Percentiles rank a stretch among this genome's conserved stretches.
These are phyloP conservation scores for Cyclanthera cordifolia DNA, from an alignment of 306 rosid genomes.

Conservation along the genomic window DNA sequence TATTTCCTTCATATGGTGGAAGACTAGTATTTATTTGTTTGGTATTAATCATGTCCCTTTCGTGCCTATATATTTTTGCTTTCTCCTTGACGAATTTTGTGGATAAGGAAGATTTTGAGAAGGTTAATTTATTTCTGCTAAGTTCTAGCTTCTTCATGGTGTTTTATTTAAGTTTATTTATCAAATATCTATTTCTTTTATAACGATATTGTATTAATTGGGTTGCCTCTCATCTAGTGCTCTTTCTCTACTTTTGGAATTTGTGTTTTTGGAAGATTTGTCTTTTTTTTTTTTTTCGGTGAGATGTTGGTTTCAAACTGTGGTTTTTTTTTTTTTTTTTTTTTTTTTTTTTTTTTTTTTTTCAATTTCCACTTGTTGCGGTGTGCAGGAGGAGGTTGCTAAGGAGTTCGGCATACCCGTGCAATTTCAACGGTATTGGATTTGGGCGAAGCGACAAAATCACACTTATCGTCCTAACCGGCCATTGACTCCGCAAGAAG, in stretches of 20 bases:
- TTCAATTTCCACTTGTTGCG: constrained; percentile 17
- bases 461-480: constrained; percentile 78
- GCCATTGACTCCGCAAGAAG: constrained; percentile 60
- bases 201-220: neutral
- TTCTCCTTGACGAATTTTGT: constrained; percentile 3
- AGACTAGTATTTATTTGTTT: neutral
- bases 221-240: neutral
- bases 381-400: constrained; percentile 74
- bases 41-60: neutral
- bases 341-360: neutral
- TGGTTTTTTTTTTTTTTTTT: too few species aligned
- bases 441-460: constrained; percentile 94
- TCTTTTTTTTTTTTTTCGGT: neutral
- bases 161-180: neutral
- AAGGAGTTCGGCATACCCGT: constrained; percentile 72
- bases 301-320: neutral
- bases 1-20: neutral
- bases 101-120: neutral
- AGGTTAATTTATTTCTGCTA: neutral
- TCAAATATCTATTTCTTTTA: neutral
- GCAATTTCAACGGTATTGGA: constrained; percentile 73
- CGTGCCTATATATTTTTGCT: neutral
- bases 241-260: neutral
- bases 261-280: neutral
- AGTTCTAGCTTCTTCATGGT: neutral